phyloP scores from a whole-genome alignment of 768 basidiomycete species.

The Leucosporidium scottii region DNA sequence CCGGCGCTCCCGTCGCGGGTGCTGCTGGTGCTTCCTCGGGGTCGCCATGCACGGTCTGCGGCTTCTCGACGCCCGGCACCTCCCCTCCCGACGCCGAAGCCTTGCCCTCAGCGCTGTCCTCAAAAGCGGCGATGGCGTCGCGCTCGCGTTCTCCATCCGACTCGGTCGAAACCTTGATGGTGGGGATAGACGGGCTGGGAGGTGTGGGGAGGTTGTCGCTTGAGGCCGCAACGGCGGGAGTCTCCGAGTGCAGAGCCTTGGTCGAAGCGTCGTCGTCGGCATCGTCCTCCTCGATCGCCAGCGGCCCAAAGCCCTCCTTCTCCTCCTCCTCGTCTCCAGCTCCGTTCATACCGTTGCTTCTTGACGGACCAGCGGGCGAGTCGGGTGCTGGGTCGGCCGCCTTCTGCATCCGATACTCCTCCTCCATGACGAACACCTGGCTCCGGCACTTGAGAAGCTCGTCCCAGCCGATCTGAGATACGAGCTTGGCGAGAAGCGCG shows the following conservation, averaged over 20 bases:
- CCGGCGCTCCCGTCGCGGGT: slow-evolving; percentile 5
- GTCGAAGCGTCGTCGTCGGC: slow-evolving; percentile 70
- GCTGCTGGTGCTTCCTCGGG: slow-evolving; percentile 10
- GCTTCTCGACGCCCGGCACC: slow-evolving; percentile 28
- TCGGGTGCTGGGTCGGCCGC: slow-evolving; percentile 47
- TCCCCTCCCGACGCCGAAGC: slow-evolving; percentile 4
- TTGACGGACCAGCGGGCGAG: neutral
- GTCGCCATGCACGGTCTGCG: slow-evolving; percentile 8
- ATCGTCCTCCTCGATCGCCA: slow-evolving; percentile 57
- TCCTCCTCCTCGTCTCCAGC: slow-evolving; percentile 39
- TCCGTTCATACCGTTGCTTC: slow-evolving; percentile 8
- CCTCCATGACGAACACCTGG: slow-evolving; percentile 97
- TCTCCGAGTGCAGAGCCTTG: slow-evolving; percentile 48
- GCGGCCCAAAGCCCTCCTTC: slow-evolving; percentile 39
- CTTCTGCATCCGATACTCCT: slow-evolving; percentile 97
- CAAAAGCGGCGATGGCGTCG: slow-evolving; percentile 43
- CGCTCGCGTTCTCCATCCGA: slow-evolving; percentile 55
- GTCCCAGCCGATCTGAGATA: slow-evolving; percentile 96
- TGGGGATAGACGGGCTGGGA: slow-evolving; percentile 47
- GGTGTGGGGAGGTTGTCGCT: slow-evolving; percentile 18
- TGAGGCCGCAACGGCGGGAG: slow-evolving; percentile 39
- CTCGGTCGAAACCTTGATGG: slow-evolving; percentile 71
- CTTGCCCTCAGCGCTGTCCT: slow-evolving; percentile 32
- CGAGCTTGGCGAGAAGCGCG: slow-evolving; percentile 76
- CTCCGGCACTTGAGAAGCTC: slow-evolving; percentile 92